Evolutionary conservation across 1,139 yeast genomes (phyloP), one percentile per base, ranked within the genome.

Genomic region (Protomyces arabidopsidicola): DNA sequence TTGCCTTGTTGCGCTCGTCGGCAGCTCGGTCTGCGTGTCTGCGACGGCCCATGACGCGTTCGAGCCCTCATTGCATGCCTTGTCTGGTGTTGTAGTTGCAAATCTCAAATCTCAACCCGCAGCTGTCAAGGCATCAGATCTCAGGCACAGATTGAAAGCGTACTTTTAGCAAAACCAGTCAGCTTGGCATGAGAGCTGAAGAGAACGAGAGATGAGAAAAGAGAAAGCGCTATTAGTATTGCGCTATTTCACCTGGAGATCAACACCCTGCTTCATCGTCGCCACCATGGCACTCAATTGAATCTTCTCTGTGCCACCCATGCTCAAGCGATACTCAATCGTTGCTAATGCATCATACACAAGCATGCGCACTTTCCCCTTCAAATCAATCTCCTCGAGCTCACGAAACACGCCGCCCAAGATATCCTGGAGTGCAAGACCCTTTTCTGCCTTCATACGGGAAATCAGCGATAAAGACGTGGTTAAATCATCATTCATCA

Each of bases 281-380:
- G 96, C 97, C 66, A 95, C 87, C 64, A 89, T 84, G 1, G 97
- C 98, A 71, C 95, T 87, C 56, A 90, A 82, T 72, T 93, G 98
- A 51, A 95, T 83, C 73, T 85, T 87, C 68, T 91, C 97, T 72
- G 85, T 88, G 1, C 98, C 98, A 10, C 98, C 99, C 72, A 83
- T 85, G 38, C 96, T 85, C 48, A 95, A 85, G 0, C 96, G 86
- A 74, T 90, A 85, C 81, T 68, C 95, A 12, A 66, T 79, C 2
- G 95, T 84, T 54, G 73, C 72, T 4, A 84, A 80, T 65, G 82
- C 81, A 70, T 95, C 78, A 67, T 66, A 45, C 38, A 66, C 31
- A 50, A 60, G 39, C 34, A 65, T 53, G 10, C 65, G 45, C 4
- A 63, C 60, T 18, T 65, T 53, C 18, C 50, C 60, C 48, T 59